Evolutionary conservation across 768 basidiomycete species (phyloP).

Genomic region (Phaeotremella skinneri): DNA sequence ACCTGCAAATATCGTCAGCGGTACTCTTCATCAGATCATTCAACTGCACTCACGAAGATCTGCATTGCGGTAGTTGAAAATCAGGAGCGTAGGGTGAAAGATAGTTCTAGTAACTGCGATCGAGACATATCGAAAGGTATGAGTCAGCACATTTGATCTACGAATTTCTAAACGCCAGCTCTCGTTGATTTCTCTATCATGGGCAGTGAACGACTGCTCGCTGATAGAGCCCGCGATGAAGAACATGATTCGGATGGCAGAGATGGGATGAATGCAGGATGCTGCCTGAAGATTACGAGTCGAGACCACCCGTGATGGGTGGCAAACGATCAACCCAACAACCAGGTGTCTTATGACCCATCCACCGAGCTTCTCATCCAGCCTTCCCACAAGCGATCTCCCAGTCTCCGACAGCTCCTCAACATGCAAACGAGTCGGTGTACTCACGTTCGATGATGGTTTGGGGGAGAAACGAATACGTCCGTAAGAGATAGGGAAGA

Average conservation of each 20-base stretch:
- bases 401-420: no score
- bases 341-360: no score
- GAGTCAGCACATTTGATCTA: no score
- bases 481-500: constrained; percentile 8
- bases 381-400: no score
- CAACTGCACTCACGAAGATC: constrained; percentile 65
- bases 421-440: no score
- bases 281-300: neutral
- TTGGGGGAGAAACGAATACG: constrained; percentile 1
- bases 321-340: constrained; percentile 4
- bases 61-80: constrained; percentile 61
- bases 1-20: constrained; percentile 47
- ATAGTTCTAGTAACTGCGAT: constrained; percentile 1
- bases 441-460: no score
- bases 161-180: no score
- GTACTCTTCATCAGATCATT: neutral
- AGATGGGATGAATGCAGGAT: neutral
- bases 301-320: neutral
- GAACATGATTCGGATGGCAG: constrained; percentile 3
- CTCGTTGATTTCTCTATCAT: no score
- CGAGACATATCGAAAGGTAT: no score
- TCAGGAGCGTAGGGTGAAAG: neutral
- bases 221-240: no score
- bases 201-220: no score
- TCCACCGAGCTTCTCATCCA: no score